Evolutionary conservation across 176 grass and related monocot species (phyloP).

Genomic region (Aegilops speltoides): DNA sequence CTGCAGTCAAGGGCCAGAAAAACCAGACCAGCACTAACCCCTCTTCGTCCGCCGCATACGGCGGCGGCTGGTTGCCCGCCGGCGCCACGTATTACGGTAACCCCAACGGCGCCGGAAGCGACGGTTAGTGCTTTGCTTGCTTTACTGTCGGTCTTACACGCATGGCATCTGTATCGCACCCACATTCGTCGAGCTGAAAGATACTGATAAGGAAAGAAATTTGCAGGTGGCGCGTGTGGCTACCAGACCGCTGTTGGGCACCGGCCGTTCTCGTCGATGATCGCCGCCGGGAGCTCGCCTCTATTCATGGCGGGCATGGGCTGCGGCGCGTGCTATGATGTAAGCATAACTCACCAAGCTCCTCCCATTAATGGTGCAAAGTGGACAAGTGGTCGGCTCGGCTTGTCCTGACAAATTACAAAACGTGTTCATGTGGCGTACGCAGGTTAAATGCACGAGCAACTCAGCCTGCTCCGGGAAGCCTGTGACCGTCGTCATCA

Average conservation of each 20-base stretch:
- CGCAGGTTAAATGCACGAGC: constrained; percentile 61
- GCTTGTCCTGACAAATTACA: constrained; percentile 17
- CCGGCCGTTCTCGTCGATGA: no score
- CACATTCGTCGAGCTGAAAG: no score
- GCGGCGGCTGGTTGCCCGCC: constrained; percentile 42
- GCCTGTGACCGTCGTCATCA: no score
- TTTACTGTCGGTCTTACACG: not conserved
- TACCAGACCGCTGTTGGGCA: no score
- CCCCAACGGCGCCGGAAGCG: constrained; percentile 62
- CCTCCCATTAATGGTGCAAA: constrained; percentile 17
- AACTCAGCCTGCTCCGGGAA: constrained; percentile 27
- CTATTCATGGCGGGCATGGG: no score
- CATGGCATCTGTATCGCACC: not conserved
- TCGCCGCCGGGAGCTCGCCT: no score
- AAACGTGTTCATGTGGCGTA: constrained; percentile 24
- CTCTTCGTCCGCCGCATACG: constrained; percentile 4
- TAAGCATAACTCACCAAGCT: no score
- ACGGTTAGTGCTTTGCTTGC: constrained; percentile 33
- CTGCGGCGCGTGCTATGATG: no score
- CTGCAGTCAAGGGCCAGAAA: not conserved
- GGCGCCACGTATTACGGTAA: constrained; percentile 78
- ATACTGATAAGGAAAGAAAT: no score
- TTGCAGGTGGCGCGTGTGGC: no score
- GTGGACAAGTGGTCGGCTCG: not conserved
- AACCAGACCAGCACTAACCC: constrained; percentile 15